Conservation (phyloP, 2,329 filamentous ascomycete genomes). For the Diaporthe velutina region DNA sequence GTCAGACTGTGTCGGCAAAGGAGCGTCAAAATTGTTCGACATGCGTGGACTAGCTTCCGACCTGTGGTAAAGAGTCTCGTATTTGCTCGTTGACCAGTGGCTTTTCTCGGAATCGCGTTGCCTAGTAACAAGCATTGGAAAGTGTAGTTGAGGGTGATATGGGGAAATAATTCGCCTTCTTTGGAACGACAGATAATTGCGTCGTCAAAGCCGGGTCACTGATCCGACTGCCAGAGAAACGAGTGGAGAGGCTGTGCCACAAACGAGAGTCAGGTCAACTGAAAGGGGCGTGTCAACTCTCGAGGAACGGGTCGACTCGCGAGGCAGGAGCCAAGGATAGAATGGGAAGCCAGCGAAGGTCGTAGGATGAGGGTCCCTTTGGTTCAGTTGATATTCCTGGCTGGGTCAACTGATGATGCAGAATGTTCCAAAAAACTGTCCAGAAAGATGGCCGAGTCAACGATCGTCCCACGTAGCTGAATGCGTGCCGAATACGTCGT, state of each 20-base stretch:
- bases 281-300: constrained; percentile 13
- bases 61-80: constrained; percentile 60
- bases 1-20: constrained; percentile 66
- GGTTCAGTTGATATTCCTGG: not conserved
- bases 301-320: not conserved
- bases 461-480: not conserved
- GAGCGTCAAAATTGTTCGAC: constrained; percentile 67
- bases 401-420: not conserved
- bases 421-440: too few species aligned
- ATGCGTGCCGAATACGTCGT: constrained; percentile 12
- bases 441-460: not conserved
- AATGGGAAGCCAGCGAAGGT: constrained; percentile 7
- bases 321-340: not conserved
- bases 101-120: constrained; percentile 66
- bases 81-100: constrained; percentile 68
- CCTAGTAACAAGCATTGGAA: constrained; percentile 70
- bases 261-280: constrained; percentile 28
- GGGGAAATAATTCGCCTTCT: constrained; percentile 14
- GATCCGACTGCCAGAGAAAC: constrained; percentile 18
- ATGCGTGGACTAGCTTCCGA: constrained; percentile 64
- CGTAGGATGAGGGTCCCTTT: not conserved
- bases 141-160: constrained; percentile 41
- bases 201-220: constrained; percentile 15
- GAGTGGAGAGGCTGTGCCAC: constrained; percentile 19
- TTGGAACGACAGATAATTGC: constrained; percentile 30